Evolutionary conservation across 1,284 basidiomycete genomes (phyloP).

Genomic region (Irpex lacteus): DNA sequence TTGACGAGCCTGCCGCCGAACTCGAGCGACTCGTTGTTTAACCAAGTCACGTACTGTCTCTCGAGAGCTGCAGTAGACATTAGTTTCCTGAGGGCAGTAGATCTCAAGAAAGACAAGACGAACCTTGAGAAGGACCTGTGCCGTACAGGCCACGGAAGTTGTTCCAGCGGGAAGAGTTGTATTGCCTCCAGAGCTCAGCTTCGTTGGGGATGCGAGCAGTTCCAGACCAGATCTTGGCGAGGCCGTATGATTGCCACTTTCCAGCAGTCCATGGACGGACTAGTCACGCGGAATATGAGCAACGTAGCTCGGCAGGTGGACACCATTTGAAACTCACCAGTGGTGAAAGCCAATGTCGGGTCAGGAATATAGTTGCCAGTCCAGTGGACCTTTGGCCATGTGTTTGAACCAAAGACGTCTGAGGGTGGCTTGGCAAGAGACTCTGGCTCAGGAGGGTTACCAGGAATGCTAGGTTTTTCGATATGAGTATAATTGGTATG

Average conservation of each 20-base stretch:
- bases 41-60: conserved; percentile 28
- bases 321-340: not conserved
- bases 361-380: conserved; percentile 7
- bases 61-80: conserved; percentile 15
- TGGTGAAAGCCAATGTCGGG: conserved; percentile 4
- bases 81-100: not conserved
- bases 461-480: not conserved
- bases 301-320: not conserved
- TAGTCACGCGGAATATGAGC: not conserved
- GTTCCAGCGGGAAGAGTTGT: conserved; percentile 20
- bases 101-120: not conserved
- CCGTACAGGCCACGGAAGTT: conserved; percentile 24
- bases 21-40: conserved; percentile 28
- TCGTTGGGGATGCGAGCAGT: conserved; percentile 5
- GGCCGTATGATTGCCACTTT: conserved; percentile 2
- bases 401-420: not conserved
- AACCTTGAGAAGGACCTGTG: conserved; percentile 18
- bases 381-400: conserved; percentile 3
- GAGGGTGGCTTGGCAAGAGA: not conserved
- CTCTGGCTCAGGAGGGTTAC: not conserved
- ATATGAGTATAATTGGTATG: not conserved
- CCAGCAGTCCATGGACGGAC: conserved; percentile 7
- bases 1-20: conserved; percentile 25
- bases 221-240: conserved; percentile 5
- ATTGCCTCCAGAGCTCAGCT: conserved; percentile 4